Evolutionary conservation across 2,329 filamentous ascomycete genomes (phyloP).

Genomic region (Pseudopithomyces chartarum): DNA sequence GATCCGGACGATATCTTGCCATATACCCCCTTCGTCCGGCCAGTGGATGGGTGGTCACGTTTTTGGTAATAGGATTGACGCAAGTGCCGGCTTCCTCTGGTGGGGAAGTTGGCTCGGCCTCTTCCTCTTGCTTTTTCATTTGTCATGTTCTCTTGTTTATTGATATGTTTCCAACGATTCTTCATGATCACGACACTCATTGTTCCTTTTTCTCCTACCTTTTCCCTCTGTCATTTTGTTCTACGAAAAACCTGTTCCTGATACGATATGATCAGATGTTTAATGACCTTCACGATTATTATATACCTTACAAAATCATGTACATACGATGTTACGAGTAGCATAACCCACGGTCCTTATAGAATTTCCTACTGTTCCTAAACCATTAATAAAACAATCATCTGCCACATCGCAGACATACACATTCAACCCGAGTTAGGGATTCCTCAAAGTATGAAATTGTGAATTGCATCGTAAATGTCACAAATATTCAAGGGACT

Average conservation of each 20-base stretch:
- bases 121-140: conserved; percentile 13
- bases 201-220: neutral
- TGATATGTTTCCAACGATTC: neutral
- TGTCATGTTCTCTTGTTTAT: conserved; percentile 11
- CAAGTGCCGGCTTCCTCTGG: conserved; percentile 37
- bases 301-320: conserved; percentile 21
- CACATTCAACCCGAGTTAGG: too few relatives aligned
- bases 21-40: conserved; percentile 11
- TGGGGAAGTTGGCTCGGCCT: conserved; percentile 14
- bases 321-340: conserved; percentile 26
- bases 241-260: neutral
- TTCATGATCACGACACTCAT: neutral
- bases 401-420: too few relatives aligned
- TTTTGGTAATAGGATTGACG: conserved; percentile 15
- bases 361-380: conserved; percentile 14
- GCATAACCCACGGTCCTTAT: conserved; percentile 28
- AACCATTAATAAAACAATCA: neutral
- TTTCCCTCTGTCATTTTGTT: neutral
- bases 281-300: conserved; percentile 20
- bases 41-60: conserved; percentile 13
- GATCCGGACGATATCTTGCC: conserved; percentile 5
- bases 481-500: too few relatives aligned
- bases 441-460: too few relatives aligned
- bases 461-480: too few relatives aligned
- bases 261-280: conserved; percentile 2